Conservation (phyloP, 768 basidiomycete genomes). For the Auricularia heimuer region DNA sequence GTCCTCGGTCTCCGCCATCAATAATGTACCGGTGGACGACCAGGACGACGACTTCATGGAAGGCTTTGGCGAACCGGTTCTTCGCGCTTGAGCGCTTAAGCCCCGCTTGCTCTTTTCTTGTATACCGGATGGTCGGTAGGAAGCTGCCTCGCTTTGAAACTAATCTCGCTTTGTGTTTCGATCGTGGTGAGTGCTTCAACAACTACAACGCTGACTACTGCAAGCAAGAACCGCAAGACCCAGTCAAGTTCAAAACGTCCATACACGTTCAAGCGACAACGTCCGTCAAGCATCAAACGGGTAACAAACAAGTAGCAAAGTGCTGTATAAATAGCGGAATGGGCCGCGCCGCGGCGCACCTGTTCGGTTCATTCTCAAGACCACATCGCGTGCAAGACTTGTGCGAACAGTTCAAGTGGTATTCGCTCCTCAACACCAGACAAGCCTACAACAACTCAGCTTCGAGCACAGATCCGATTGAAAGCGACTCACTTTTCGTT, state of each 20-base stretch:
- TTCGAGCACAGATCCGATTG: neutral
- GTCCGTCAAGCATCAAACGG: too few species aligned
- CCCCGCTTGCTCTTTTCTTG: neutral
- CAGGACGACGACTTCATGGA: constrained; percentile 2
- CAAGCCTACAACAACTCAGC: neutral
- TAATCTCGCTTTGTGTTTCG: too few species aligned
- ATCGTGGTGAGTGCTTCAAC: too few species aligned
- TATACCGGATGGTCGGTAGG: too few species aligned
- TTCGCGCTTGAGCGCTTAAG: neutral
- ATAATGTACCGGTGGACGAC: neutral
- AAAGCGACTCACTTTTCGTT: constrained; percentile 40
- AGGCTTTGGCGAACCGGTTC: neutral
- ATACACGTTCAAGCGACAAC: too few species aligned
- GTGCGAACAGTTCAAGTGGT: neutral
- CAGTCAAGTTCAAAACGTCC: too few species aligned
- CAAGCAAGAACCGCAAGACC: too few species aligned
- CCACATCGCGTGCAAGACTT: neutral
- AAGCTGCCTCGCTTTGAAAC: too few species aligned
- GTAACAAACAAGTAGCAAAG: neutral
- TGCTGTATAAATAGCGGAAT: neutral
- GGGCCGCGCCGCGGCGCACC: too few species aligned
- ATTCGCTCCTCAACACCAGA: neutral
- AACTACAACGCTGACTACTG: too few species aligned
- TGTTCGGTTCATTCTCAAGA: neutral
- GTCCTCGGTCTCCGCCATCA: neutral